phyloP scores from a whole-genome alignment of 306 rosid genomes.

The Lablab purpureus region DNA sequence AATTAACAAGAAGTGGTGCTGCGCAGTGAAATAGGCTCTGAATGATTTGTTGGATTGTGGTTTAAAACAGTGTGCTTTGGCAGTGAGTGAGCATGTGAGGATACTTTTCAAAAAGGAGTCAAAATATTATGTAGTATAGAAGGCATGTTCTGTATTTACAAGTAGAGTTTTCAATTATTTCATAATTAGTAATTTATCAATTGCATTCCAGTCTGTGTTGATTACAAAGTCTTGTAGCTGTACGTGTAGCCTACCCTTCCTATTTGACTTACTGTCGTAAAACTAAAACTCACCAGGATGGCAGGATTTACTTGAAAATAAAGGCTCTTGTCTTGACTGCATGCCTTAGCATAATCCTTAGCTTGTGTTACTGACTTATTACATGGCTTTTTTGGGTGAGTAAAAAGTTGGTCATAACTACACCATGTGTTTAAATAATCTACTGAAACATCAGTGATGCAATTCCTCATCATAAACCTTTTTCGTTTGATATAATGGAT shows the following conservation, averaged over 20 bases:
- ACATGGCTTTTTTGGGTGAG: background rate
- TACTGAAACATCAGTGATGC: background rate
- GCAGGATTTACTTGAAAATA: background rate
- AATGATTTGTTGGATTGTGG: background rate
- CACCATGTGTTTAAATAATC: constrained; percentile 14
- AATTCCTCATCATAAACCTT: background rate
- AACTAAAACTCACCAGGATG: background rate
- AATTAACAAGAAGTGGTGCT: background rate
- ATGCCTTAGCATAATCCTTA: background rate
- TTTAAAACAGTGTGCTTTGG: constrained; percentile 15
- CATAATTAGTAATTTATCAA: background rate
- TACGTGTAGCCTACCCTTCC: background rate
- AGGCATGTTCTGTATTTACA: background rate
- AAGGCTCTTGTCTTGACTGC: background rate
- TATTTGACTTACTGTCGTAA: constrained; percentile 23
- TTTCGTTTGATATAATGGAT: background rate
- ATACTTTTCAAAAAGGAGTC: constrained; percentile 2
- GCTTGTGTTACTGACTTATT: background rate
- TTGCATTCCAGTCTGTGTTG: constrained; percentile 20
- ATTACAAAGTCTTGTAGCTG: background rate
- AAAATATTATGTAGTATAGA: background rate
- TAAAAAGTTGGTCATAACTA: background rate
- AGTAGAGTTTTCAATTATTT: background rate
- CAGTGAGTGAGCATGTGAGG: background rate
- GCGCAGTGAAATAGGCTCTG: background rate